Conservation (phyloP, 768 basidiomycete genomes). For the Pleurotus cornucopiae region DNA sequence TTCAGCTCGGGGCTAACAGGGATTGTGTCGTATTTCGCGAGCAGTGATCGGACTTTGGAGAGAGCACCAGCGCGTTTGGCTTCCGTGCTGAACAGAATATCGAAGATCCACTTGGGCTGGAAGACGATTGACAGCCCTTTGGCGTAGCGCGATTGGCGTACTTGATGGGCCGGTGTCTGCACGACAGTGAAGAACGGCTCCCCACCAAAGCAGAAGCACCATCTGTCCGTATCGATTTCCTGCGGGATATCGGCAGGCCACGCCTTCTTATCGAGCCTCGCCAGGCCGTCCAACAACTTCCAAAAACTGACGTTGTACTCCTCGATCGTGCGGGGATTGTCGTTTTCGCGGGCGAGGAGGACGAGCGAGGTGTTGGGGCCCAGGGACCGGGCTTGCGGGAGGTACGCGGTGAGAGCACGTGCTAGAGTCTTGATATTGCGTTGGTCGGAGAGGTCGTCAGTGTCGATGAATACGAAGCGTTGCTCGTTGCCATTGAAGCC, state of each 20-base stretch:
- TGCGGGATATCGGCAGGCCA: constrained; percentile 15
- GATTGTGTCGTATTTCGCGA: constrained; percentile 18
- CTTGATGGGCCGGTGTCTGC: constrained; percentile 16
- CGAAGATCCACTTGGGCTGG: constrained; percentile 21
- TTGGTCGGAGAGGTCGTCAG: constrained; percentile 16
- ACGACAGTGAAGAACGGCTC: constrained; percentile 19
- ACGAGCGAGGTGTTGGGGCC: constrained; percentile 19
- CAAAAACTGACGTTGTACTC: constrained; percentile 17
- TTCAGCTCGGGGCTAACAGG: constrained; percentile 18
- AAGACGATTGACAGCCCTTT: constrained; percentile 19
- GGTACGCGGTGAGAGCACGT: constrained; percentile 13
- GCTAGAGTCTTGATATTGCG: constrained; percentile 15
- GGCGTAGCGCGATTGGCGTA: constrained; percentile 15
- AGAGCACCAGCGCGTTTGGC: constrained; percentile 16
- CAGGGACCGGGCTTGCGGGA: constrained; percentile 15
- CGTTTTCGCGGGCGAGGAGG: constrained; percentile 16
- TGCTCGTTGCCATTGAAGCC: constrained; percentile 19
- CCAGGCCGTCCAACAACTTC: constrained; percentile 17
- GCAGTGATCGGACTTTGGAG: constrained; percentile 15
- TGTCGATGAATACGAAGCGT: constrained; percentile 16
- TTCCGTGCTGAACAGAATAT: constrained; percentile 17
- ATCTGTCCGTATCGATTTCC: constrained; percentile 14
- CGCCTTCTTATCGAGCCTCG: constrained; percentile 14
- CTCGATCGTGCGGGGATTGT: constrained; percentile 14
- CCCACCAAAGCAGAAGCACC: constrained; percentile 20